phyloP scores from a whole-genome alignment of 345 rosid species.

The Eucalyptus lansdowneana region DNA sequence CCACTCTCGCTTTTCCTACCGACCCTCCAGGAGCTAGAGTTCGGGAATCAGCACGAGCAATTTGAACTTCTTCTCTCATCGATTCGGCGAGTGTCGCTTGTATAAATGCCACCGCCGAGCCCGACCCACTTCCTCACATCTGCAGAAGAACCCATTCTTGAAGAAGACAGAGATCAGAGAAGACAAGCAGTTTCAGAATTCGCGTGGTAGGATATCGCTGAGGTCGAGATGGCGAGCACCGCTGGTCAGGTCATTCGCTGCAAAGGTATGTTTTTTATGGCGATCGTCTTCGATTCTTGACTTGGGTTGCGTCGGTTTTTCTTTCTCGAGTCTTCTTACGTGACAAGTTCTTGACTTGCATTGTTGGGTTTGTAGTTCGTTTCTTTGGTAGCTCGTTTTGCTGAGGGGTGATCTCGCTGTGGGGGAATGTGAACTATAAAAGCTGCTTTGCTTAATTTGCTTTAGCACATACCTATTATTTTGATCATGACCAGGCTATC shows the following conservation, averaged over 20 bases:
- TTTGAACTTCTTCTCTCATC: not conserved
- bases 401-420: not conserved
- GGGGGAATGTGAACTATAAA: not conserved
- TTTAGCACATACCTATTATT: not conserved
- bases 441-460: not conserved
- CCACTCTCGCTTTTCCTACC: not conserved
- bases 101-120: not conserved
- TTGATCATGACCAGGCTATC: not conserved
- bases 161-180: not conserved
- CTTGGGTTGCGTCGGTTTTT: not conserved
- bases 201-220: not conserved
- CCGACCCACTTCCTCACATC: not conserved
- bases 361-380: not conserved
- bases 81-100: not conserved
- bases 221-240: conserved; percentile 3
- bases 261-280: conserved; percentile 3
- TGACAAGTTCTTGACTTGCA: not conserved
- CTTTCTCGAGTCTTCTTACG: not conserved
- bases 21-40: not conserved
- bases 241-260: conserved; percentile 28
- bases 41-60: not conserved
- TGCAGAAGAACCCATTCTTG: not conserved
- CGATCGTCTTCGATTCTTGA: not conserved
- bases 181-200: not conserved
- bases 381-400: not conserved